These are phyloP conservation scores for Ogataea hybrid DNA, from an alignment of 1,139 yeast genomes.

Conservation along the genomic window DNA sequence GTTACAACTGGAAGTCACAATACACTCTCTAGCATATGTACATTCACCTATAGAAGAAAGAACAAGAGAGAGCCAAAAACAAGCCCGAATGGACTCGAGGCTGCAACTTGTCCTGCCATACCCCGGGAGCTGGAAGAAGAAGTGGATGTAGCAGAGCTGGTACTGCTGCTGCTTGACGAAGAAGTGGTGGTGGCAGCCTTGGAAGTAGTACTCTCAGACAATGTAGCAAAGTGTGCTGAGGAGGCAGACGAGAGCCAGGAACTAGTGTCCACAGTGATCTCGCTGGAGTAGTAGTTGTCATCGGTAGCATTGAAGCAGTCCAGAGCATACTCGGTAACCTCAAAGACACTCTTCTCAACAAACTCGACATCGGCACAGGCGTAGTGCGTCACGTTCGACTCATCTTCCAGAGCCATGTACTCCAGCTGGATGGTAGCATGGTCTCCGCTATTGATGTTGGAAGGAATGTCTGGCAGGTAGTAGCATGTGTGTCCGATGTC, in stretches of 20 bases:
- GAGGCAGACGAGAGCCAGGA: slow-evolving; percentile 11
- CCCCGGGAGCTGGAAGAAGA: slow-evolving; percentile 2
- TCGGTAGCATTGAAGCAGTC: slow-evolving; percentile 41
- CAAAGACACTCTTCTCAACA: slow-evolving; percentile 38
- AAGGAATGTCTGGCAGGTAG: slow-evolving; percentile 39
- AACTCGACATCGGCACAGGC: slow-evolving; percentile 40
- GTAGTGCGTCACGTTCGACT: slow-evolving; percentile 37
- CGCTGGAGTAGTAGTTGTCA: slow-evolving; percentile 32
- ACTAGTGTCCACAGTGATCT: slow-evolving; percentile 8
- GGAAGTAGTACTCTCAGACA: slow-evolving; percentile 7
- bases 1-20: no score
- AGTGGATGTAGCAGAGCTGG: background rate
- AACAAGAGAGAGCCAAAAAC: background rate
- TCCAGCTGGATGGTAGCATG: slow-evolving; percentile 40
- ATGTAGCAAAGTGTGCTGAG: slow-evolving; percentile 9
- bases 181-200: slow-evolving; percentile 1
- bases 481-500: slow-evolving; percentile 43
- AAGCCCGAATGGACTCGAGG: slow-evolving; percentile 2
- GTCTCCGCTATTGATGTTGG: slow-evolving; percentile 35
- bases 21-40: no score
- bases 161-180: background rate
- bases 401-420: slow-evolving; percentile 37
- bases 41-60: background rate
- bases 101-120: slow-evolving; percentile 2
- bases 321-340: slow-evolving; percentile 33